Conservation (phyloP, 2,329 filamentous ascomycete genomes). For the Proliferodiscus dingleyae region DNA sequence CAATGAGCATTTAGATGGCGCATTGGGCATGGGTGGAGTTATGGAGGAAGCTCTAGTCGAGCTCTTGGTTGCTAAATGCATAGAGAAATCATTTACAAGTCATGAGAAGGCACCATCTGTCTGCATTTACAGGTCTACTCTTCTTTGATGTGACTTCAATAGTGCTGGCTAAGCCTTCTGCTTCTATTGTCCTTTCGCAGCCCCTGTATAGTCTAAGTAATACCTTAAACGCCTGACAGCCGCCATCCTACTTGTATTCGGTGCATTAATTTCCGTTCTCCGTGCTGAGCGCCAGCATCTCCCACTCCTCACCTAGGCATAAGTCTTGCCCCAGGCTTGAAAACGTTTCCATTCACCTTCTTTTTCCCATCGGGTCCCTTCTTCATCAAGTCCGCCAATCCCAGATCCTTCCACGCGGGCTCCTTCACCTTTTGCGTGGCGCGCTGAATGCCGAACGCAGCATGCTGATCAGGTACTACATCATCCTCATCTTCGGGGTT, state of each 20-base stretch:
- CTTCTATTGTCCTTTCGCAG: neutral
- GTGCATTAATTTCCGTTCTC: neutral
- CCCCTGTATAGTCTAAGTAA: neutral
- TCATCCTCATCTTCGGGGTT: constrained; percentile 88
- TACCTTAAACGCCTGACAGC: constrained; percentile 3
- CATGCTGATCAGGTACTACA: constrained; percentile 82
- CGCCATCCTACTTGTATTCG: too few relatives aligned
- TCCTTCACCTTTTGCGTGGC: constrained; percentile 69
- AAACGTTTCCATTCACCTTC: constrained; percentile 4
- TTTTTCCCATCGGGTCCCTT: constrained; percentile 41
- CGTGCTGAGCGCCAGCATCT: too few relatives aligned
- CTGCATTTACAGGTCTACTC: too few relatives aligned
- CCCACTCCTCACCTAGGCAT: constrained; percentile 19
- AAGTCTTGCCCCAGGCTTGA: constrained; percentile 14
- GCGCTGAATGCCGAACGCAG: constrained; percentile 78
- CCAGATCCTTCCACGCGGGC: constrained; percentile 74
- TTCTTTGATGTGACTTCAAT: neutral
- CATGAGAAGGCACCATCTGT: too few relatives aligned
- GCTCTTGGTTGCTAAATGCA: neutral
- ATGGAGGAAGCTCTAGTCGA: constrained; percentile 6
- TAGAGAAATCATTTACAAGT: constrained; percentile 1
- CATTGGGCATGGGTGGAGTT: constrained; percentile 25
- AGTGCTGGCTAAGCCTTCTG: too few relatives aligned
- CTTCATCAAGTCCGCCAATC: constrained; percentile 65
- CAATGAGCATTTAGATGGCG: constrained; percentile 9